phyloP scores from a whole-genome alignment of 176 grass and related monocot genomes.

The Phoenix dactylifera region DNA sequence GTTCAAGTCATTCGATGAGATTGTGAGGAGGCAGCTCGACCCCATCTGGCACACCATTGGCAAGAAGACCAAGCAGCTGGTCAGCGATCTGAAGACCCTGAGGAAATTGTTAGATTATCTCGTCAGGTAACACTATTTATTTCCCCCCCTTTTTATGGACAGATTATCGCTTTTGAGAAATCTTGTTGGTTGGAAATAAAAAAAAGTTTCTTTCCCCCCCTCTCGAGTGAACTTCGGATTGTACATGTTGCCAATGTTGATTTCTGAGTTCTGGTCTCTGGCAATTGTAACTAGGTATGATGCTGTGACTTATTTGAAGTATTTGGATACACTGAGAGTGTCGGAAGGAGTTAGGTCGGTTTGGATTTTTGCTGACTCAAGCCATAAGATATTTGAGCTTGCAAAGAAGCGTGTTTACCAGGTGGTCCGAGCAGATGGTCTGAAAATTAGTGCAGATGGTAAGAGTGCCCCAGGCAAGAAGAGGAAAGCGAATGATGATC shows the following conservation, averaged over 20 bases:
- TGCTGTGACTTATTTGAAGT: constrained; percentile 86
- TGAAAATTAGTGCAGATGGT: constrained; percentile 29
- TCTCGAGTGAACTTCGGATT: not conserved
- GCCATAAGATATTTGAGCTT: constrained; percentile 88
- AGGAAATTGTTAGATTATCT: constrained; percentile 95
- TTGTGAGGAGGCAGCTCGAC: constrained; percentile 79
- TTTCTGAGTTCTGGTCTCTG: constrained; percentile 6
- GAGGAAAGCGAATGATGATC: constrained; percentile 34
- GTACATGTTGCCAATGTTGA: not conserved
- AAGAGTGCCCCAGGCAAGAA: constrained; percentile 54
- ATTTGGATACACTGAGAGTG: constrained; percentile 81
- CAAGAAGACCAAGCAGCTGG: constrained; percentile 97
- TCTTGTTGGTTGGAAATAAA: too few species aligned
- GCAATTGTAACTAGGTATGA: constrained; percentile 54
- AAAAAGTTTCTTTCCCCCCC: not conserved
- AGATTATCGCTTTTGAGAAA: too few species aligned
- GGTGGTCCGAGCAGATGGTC: constrained; percentile 55
- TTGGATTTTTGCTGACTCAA: constrained; percentile 96
- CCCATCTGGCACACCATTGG: constrained; percentile 97
- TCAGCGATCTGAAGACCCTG: constrained; percentile 88
- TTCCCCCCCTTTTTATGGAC: not conserved
- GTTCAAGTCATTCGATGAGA: constrained; percentile 97
- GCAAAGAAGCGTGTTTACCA: constrained; percentile 87
- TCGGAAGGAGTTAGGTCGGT: constrained; percentile 91
- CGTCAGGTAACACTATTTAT: constrained; percentile 37